Base-by-base conservation (phyloP, 495 filamentous ascomycete genomes). In the Xylaria grammica region DNA sequence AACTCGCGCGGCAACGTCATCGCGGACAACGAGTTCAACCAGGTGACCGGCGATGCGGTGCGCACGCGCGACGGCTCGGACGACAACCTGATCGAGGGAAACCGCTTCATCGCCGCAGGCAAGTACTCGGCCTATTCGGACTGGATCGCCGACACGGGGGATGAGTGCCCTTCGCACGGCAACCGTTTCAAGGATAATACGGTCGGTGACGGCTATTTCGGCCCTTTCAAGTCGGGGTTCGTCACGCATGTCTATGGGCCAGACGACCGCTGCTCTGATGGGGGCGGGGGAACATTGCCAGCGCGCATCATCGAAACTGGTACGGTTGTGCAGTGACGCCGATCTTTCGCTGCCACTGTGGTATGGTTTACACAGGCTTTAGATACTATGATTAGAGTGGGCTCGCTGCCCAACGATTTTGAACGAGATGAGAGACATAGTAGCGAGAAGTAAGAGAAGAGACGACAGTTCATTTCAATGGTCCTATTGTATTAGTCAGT, bases 41-140 rank as follows among this genome's bases (percentile, higher is more conserved):
- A 51, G 46, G 58, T 61, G 15, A 61, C 58, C 0, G 58, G 58
- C 15, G 58, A 61, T 15, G 58, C 58, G 13, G 58, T 61, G 22
- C 45, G 58, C 32, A 61, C 58, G n/a, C 45, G 58, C 22, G 58
- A 61, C 34, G 58, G 58, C 15, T 50, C 45, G 0, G 46, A 42
- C 24, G 9, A 61, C 24, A 61, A 61, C n/a, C 48, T 61, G 27
- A 61, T 61, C 32, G 45, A 52, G 22, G 22, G 46, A 20, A 61
- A 61, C 24, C 45, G 29, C 20, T 61, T 61, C 36, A 40, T 52
- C 22, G 29, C 30, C 5, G 58, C 58, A 5, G 58, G 58, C 9
- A 61, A 61, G 36, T 61, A 61, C 24, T 61, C 58, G 32, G 58
- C 58, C 58, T 61, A 61, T 20, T 61, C 58, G 32, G 58, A 61